phyloP scores from a whole-genome alignment of 371 early-diverging fungal species.

The Mortierella sp. region DNA sequence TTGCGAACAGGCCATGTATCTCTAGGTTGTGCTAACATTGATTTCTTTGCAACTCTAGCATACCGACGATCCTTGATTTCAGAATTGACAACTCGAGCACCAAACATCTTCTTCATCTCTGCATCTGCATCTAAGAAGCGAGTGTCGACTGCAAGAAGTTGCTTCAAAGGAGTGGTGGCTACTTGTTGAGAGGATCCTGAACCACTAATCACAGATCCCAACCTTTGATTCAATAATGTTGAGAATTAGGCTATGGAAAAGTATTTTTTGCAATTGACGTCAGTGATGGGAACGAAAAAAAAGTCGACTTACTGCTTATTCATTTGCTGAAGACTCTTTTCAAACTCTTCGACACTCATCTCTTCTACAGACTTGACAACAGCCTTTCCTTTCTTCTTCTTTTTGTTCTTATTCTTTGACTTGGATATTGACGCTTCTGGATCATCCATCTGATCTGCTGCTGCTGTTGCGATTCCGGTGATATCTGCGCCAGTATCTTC shows the following conservation, averaged over 20 bases:
- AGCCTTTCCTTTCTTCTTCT: conserved; percentile 60
- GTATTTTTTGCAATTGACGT: no score
- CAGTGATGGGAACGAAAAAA: no score
- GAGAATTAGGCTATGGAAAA: no score
- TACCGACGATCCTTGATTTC: conserved; percentile 61
- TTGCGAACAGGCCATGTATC: conserved; percentile 83
- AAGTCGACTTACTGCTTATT: conserved; percentile 62
- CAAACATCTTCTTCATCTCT: conserved; percentile 92
- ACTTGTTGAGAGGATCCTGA: conserved; percentile 16
- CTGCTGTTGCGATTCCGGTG: not conserved
- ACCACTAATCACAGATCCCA: conserved; percentile 22
- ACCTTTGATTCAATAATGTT: conserved; percentile 6
- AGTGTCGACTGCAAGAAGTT: conserved; percentile 73
- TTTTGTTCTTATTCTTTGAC: conserved; percentile 62
- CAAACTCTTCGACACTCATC: conserved; percentile 74
- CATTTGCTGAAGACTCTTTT: conserved; percentile 68
- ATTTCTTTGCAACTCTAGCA: conserved; percentile 62
- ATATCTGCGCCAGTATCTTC: conserved; percentile 5
- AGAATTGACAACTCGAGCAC: conserved; percentile 80
- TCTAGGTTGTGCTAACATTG: conserved; percentile 78
- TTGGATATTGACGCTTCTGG: conserved; percentile 9
- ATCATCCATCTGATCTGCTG: not conserved
- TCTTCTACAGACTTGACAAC: conserved; percentile 60
- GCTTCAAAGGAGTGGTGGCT: conserved; percentile 30
- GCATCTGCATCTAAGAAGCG: conserved; percentile 85